Base-by-base conservation (phyloP, 495 filamentous ascomycete species). In the Daldinia concentrica region DNA sequence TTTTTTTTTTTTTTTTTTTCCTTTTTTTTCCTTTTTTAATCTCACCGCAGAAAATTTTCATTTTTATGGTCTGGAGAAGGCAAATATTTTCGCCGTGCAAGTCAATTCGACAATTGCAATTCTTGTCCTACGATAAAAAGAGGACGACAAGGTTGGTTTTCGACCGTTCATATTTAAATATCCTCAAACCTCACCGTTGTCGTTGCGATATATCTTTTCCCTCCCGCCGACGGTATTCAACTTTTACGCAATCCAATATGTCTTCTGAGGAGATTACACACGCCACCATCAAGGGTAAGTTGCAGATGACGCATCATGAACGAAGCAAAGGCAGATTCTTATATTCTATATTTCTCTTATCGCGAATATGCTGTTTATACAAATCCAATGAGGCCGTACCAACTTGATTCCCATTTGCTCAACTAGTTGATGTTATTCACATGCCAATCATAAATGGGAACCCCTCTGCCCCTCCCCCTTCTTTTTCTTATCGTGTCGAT, bases 281-380 rank as follows among this genome's bases (percentile, higher is more conserved):
- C 82, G 80, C 81, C 75, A 90, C 87, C 72, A 90, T 90, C 82
- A 81, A 86, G 74, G 82, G 83, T 83, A 79, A 41, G 79, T 79
- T 66, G 24, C 48, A 17, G 14, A 17, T 7, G 8, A 45, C 9
- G 7, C 29, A 32, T 1, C 7, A 32, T 9, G 29, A 32, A 7
- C 9, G 29, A 32, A 1, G 29, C 29, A 32, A 8, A 8, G 7
- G 29, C 29, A 32, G 7, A 32, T 32, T 32, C 9, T 7, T 32
- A 32, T 32, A 6, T 30, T 30, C 24, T 14, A 15, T n/a, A n/a
- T 19, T 32, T 19, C 29, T 57, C 9, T 57, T 15, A 8, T 22
- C 6, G 1, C n/a, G 8, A 7, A 19, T n/a, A 37, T 34, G 30
- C 9, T 11, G 29, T 7, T 30, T 30, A 30, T 30, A 30, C 29